These are phyloP conservation scores for Myrica gale DNA, from an alignment of 306 rosid genomes.

Conservation along the genomic window DNA sequence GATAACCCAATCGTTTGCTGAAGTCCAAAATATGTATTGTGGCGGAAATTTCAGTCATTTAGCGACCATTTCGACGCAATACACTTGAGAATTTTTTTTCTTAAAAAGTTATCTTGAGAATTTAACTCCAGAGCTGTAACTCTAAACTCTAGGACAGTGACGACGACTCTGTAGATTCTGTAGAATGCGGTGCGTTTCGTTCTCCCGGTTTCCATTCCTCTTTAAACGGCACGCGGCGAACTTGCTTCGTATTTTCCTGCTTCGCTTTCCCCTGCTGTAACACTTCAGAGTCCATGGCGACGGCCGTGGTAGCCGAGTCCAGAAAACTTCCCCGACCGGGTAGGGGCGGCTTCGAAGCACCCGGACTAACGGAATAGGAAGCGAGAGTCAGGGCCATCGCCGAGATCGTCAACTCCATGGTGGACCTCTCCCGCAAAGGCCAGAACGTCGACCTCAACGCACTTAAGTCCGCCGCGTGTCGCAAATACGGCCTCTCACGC, in stretches of 20 bases:
- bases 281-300: conserved; percentile 41
- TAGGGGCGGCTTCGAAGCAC: conserved; percentile 77
- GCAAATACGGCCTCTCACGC: conserved; percentile 92
- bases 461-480: conserved; percentile 86
- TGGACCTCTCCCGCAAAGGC: conserved; percentile 81
- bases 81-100: too few species aligned
- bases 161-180: too few species aligned
- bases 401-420: conserved; percentile 89
- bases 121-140: too few species aligned
- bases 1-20: too few species aligned
- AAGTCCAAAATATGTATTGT: too few species aligned
- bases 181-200: too few species aligned
- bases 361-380: conserved; percentile 84
- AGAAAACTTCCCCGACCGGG: conserved; percentile 80
- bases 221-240: too few species aligned
- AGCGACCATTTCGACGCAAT: too few species aligned
- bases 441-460: conserved; percentile 85
- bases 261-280: background rate
- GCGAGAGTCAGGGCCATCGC: conserved; percentile 93
- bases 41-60: too few species aligned
- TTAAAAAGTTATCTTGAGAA: too few species aligned
- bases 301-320: conserved; percentile 50
- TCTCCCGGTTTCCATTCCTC: too few species aligned
- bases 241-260: background rate
- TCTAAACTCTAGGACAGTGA: too few species aligned